Evolutionary conservation across 2,329 filamentous ascomycete genomes (phyloP).

Genomic region (Alternaria dauci): DNA sequence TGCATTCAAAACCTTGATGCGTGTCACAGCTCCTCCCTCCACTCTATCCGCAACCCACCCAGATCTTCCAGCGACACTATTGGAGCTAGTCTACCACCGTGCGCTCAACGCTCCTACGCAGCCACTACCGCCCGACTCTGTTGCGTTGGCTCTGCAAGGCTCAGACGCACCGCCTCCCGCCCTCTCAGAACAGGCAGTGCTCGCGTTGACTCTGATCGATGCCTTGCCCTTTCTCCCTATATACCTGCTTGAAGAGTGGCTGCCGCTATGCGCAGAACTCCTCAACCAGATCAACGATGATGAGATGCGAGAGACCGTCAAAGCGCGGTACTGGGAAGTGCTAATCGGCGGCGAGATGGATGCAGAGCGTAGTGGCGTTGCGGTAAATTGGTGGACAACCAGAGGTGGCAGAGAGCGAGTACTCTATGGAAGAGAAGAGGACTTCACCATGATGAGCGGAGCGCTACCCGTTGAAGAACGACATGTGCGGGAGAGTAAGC

Average conservation of each 20-base stretch:
- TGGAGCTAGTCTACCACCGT: constrained; percentile 79
- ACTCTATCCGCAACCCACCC: constrained; percentile 76
- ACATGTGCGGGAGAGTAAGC: constrained; percentile 54
- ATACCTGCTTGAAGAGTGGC: constrained; percentile 78
- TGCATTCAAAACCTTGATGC: constrained; percentile 85
- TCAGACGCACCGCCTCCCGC: constrained; percentile 46
- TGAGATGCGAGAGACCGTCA: constrained; percentile 69
- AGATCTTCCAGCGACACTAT: constrained; percentile 77
- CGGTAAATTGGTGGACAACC: constrained; percentile 86
- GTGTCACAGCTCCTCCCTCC: constrained; percentile 81
- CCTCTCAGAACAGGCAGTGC: constrained; percentile 80
- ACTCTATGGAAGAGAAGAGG: constrained; percentile 62
- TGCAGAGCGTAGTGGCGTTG: constrained; percentile 79
- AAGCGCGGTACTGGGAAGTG: constrained; percentile 79
- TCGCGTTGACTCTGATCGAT: constrained; percentile 80
- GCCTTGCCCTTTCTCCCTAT: constrained; percentile 77
- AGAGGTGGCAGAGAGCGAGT: constrained; percentile 67
- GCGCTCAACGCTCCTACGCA: constrained; percentile 63
- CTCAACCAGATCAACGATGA: constrained; percentile 70
- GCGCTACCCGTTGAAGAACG: constrained; percentile 53
- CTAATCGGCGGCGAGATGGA: constrained; percentile 86
- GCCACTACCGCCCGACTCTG: constrained; percentile 52
- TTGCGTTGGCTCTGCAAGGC: constrained; percentile 49
- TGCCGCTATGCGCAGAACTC: constrained; percentile 73
- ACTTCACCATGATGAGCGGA: constrained; percentile 63